Conservation (phyloP, 1,139 yeast genomes). For the Taiozyma sp. region DNA sequence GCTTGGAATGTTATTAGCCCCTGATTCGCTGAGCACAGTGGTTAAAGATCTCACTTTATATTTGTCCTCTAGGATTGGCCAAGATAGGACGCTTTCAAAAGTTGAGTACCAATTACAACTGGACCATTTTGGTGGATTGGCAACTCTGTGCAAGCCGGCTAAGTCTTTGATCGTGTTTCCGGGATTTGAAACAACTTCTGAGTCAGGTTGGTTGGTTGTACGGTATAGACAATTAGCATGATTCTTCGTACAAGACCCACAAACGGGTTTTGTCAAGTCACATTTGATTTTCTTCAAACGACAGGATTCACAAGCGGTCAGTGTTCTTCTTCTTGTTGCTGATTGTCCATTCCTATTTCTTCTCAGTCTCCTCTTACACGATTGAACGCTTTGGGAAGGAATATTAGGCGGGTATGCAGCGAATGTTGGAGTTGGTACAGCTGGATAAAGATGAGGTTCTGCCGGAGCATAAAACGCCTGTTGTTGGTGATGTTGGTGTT, state of each 20-base stretch:
- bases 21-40: slow-evolving; percentile 7
- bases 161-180: slow-evolving; percentile 5
- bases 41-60: slow-evolving; percentile 11
- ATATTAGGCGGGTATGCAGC: not conserved
- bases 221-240: slow-evolving; percentile 15
- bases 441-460: not conserved
- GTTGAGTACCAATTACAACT: slow-evolving; percentile 38
- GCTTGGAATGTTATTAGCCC: slow-evolving; percentile 7
- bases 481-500: too few relatives aligned
- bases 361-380: not conserved
- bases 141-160: slow-evolving; percentile 4
- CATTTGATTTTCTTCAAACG: slow-evolving; percentile 42
- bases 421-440: not conserved
- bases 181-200: not conserved
- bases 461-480: not conserved
- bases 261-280: slow-evolving; percentile 39
- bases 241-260: slow-evolving; percentile 39
- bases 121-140: slow-evolving; percentile 10
- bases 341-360: slow-evolving; percentile 1
- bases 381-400: not conserved
- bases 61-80: slow-evolving; percentile 28
- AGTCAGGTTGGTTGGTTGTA: slow-evolving; percentile 1
- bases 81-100: slow-evolving; percentile 31
- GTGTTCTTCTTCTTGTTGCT: slow-evolving; percentile 31
- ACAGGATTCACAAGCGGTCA: slow-evolving; percentile 45